phyloP scores from a whole-genome alignment of 2,329 filamentous ascomycete genomes.

The Ophiostoma perfectum region DNA sequence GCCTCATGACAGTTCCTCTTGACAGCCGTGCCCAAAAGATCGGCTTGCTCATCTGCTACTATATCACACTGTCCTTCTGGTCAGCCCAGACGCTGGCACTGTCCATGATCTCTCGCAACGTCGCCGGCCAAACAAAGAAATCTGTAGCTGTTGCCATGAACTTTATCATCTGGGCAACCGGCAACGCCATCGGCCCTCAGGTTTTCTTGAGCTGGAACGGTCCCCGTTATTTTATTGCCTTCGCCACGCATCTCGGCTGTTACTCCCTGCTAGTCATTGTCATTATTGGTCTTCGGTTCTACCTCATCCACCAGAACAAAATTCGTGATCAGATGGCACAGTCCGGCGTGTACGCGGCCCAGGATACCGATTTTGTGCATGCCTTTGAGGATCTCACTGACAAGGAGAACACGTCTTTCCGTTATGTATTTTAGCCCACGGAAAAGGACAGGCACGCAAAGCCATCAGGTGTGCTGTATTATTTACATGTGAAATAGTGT shows the following conservation, averaged over 20 bases:
- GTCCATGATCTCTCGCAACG: slow-evolving; percentile 62
- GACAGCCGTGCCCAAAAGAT: slow-evolving; percentile 53
- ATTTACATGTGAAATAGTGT: no score
- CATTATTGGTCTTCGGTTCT: slow-evolving; percentile 53
- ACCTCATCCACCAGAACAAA: slow-evolving; percentile 51
- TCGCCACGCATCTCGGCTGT: slow-evolving; percentile 64
- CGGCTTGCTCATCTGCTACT: slow-evolving; percentile 67
- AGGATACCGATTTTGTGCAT: slow-evolving; percentile 41
- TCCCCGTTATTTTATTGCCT: slow-evolving; percentile 64
- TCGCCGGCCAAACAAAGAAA: slow-evolving; percentile 71
- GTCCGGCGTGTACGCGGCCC: slow-evolving; percentile 38
- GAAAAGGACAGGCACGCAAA: no score
- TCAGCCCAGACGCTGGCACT: slow-evolving; percentile 62
- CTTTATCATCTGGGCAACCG: slow-evolving; percentile 60
- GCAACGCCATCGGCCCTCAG: slow-evolving; percentile 47
- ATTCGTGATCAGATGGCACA: slow-evolving; percentile 47
- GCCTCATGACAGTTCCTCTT: slow-evolving; percentile 64
- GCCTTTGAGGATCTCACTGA: slow-evolving; percentile 61
- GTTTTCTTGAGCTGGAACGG: slow-evolving; percentile 57
- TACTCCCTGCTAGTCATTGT: slow-evolving; percentile 56
- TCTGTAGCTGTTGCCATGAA: slow-evolving; percentile 61
- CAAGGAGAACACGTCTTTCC: slow-evolving; percentile 54
- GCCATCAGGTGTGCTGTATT: no score
- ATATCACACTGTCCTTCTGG: slow-evolving; percentile 72
- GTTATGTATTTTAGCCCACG: slow-evolving; percentile 43